A percentile compares a stretch with the other conserved stretches of the same genome.
These are phyloP conservation scores for Anthostomella pinea DNA, from an alignment of 2,329 filamentous ascomycete genomes.

Conservation along the genomic window DNA sequence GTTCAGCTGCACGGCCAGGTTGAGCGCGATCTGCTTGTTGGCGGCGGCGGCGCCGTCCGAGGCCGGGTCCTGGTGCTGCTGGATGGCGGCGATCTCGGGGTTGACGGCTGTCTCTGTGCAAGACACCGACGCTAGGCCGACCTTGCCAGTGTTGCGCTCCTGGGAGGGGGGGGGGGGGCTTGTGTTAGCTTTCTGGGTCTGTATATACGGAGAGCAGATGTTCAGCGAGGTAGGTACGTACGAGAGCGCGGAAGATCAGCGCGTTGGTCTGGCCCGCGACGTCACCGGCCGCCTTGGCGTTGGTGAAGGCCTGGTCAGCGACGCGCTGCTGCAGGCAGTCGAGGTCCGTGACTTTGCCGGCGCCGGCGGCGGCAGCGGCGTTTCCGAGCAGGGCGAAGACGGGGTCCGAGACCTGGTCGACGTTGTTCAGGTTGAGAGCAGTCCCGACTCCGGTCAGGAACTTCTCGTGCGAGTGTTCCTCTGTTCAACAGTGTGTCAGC, in stretches of 20 bases:
- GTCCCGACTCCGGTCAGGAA: constrained; percentile 27
- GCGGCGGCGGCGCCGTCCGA: constrained; percentile 50
- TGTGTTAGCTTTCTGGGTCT: constrained; percentile 2
- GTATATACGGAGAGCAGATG: constrained; percentile 21
- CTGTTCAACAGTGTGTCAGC: constrained; percentile 15
- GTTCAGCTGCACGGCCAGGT: constrained; percentile 58
- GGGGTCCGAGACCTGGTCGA: constrained; percentile 29
- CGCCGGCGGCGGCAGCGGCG: constrained; percentile 46
- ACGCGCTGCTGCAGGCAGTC: constrained; percentile 47
- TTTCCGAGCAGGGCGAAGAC: constrained; percentile 40
- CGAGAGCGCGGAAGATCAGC: constrained; percentile 53
- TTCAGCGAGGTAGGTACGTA: constrained; percentile 50
- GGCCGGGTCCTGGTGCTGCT: constrained; percentile 67
- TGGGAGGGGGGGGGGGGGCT: constrained; percentile 9
- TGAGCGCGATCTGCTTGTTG: constrained; percentile 61
- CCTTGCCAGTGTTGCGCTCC: constrained; percentile 59
- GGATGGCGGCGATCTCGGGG: constrained; percentile 61
- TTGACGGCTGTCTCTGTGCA: constrained; percentile 60
- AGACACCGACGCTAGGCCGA: constrained; percentile 54
- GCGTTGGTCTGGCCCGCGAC: constrained; percentile 53
- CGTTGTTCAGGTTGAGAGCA: constrained; percentile 31
- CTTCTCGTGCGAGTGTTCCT: constrained; percentile 34
- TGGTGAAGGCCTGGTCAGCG: constrained; percentile 59
- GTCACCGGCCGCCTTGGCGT: constrained; percentile 51
- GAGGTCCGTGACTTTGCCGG: constrained; percentile 36